Conservation (phyloP, 352 stramenopile species). For the Phytophthora cryptogea region DNA sequence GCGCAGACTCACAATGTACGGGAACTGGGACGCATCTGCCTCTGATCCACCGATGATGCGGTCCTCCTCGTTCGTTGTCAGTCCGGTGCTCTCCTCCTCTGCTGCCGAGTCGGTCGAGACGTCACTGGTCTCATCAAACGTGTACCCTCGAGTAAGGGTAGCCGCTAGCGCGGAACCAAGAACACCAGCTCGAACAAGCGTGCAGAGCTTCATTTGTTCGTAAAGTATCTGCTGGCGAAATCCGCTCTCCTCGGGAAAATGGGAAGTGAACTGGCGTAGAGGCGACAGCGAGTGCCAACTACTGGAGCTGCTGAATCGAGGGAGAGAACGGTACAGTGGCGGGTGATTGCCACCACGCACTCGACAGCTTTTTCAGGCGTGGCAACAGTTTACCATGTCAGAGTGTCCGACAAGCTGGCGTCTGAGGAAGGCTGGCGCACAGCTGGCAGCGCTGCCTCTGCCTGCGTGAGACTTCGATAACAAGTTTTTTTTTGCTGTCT, state of each 20-base stretch:
- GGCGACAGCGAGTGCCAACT: neutral
- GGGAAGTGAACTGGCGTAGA: conserved; percentile 11
- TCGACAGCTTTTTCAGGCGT: conserved; percentile 23
- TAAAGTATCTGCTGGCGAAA: conserved; percentile 16
- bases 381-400: conserved; percentile 1
- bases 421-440: conserved; percentile 4
- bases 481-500: conserved; percentile 8
- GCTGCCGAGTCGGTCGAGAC: conserved; percentile 12
- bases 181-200: conserved; percentile 17
- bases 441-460: conserved; percentile 17
- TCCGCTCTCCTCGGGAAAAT: conserved; percentile 27
- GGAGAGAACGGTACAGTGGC: conserved; percentile 24
- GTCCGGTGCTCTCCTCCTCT: conserved; percentile 25
- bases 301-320: conserved; percentile 15
- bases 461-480: neutral
- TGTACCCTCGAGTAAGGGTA: conserved; percentile 27
- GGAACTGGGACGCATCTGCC: conserved; percentile 50
- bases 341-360: conserved; percentile 23
- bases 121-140: conserved; percentile 37
- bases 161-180: conserved; percentile 24
- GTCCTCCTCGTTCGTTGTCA: conserved; percentile 44
- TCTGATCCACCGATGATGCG: conserved; percentile 69
- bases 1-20: conserved; percentile 65
- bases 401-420: conserved; percentile 4
- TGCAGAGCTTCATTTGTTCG: conserved; percentile 27